Evolutionary conservation across 2,329 filamentous ascomycete species (phyloP), one percentile per base, ranked within the genome.

Genomic region (Colletotrichum horii): DNA sequence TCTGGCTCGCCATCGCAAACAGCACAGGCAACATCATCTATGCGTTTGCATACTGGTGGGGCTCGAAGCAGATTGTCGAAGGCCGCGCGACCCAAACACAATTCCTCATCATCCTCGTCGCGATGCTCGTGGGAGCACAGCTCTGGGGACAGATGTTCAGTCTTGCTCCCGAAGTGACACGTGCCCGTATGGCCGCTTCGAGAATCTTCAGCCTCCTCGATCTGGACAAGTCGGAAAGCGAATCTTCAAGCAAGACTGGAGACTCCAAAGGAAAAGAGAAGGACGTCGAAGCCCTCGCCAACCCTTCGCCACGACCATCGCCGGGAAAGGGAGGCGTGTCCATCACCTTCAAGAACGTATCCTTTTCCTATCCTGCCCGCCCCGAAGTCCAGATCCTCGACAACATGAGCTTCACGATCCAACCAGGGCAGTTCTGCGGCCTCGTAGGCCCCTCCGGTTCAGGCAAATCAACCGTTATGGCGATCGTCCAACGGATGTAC

Each of bases 31-130:
- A 93, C 79, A 88, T 94, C 66, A 91, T 95, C 30, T 94, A 95
- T 80, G 93, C 93, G 0, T 89, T 96, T 70, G 93, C 93, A 1
- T 96, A 95, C 83, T 96, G 94, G 93, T 96, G 94, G 93, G 94
- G 94, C 5, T 89, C 93, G 0, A 93, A 91, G 79, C 91, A 92
- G 77, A 94, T 96, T 75, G 89, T 92, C 67, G 87, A 89, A 56
- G 93, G 94, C 6, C 85, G 91, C 71, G 93, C 93, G 78, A 87
- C 85, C 4, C 90, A 90, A 58, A 91, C 92, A 36, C 89, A 94
- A n/a, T 96, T 95, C 84, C 92, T 96, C 82, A 93, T 94, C 79
- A 93, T 96, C 9, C 87, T 95, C 6, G 88, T 94, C 8, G 89
- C 93, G 6, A 90, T 96, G 79, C 88, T 96, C 2, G 91, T 95